Evolutionary conservation across 2,329 filamentous ascomycete genomes (phyloP), one percentile per base, ranked within the genome.

Genomic region (Dothistroma septosporum): DNA sequence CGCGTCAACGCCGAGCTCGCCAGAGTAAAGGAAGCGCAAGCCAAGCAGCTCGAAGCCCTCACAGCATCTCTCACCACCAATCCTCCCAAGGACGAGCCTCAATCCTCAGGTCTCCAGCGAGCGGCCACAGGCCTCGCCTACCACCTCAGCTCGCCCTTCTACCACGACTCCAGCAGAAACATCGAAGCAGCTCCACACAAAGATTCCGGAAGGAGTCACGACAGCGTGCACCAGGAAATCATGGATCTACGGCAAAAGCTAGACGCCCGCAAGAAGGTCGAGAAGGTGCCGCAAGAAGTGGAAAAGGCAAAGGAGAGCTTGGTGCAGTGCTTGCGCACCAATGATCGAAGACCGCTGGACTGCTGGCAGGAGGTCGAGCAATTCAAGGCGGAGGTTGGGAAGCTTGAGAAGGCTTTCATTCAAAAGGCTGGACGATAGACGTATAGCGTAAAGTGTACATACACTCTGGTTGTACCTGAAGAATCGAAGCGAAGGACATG

Each of bases 331-430:
- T 80, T 97, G 80, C 82, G 89, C 64, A 83, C 88, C 72, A 88
- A 97, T 76, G 92, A 97, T 77, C 83, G 91, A 66, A 84, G 91
- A 75, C 92, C 93, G 74, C 80, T 97, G 73, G 90, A 97, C 80
- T 97, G 93, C 83, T 97, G 90, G 89, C 84, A 87, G 77, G 92
- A 97, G 83, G 91, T 97, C 24, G 89, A 95, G 79, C 82, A 81
- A 21, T 97, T 97, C 77, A 96, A 92, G 85, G 83, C 84, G 70
- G 91, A 96, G 82, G 92, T 97, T 55, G 86, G 89, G 68, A 86
- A 85, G 79, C 76, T 97, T 77, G 93, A 97, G 84, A 88, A 86
- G 77, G 82, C 82, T 28, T 97, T 95, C 85, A 91, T 97, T 37
- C 88, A 95, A 73, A 91, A 87, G 79, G 86, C 95, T 59, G 83